Evolutionary conservation across 176 grass and related monocot genomes (phyloP), one percentile per base, ranked within the genome.

Genomic region (Puya raimondii): DNA sequence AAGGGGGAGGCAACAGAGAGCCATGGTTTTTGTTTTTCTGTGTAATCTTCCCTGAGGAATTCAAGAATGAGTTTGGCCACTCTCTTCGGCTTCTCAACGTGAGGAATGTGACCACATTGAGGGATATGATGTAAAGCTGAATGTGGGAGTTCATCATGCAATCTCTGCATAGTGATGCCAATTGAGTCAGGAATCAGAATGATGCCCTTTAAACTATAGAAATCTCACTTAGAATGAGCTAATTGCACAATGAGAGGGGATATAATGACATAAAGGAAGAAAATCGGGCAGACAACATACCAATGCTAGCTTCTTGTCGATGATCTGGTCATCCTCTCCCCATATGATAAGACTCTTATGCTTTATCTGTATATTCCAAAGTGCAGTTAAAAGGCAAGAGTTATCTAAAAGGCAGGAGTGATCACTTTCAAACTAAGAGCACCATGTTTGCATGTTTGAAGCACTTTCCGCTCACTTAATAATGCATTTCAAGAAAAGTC

Each of bases 71-170:
- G 52, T 49, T 81, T 73, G 3, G 51, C 58, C 13, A 78, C 82
- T 65, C 79, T 67, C 47, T 59, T 78, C 63, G 93, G 93, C 74
- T 92, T 97, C 68, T 97, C 93, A 1, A 97, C 84, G 25, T 92
- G 93, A 67, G 93, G 93, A 67, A 97, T 70, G 76, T 97, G 93
- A 12, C 93, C 93, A 14, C 93, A 97, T 69, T 85, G 68, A 26
- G 65, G 74, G 51, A 97, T 80, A 64, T 70, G 71, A 64, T 81
- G 18, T 47, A 97, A 63, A 51, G 76, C 59, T 1, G 89, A 86
- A 70, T 83, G 51, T 25, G 76, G 81, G 64, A 97, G 80, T 22
- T 97, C 89, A 2, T 85, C 80, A 66, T 87, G 87, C 61, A 97
- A 72, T 64, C 72, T 89, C 93, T 97, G 93, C 84, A 84, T 23